Base-by-base conservation (phyloP, 2,329 filamentous ascomycete species). In the Fusarium humuli region DNA sequence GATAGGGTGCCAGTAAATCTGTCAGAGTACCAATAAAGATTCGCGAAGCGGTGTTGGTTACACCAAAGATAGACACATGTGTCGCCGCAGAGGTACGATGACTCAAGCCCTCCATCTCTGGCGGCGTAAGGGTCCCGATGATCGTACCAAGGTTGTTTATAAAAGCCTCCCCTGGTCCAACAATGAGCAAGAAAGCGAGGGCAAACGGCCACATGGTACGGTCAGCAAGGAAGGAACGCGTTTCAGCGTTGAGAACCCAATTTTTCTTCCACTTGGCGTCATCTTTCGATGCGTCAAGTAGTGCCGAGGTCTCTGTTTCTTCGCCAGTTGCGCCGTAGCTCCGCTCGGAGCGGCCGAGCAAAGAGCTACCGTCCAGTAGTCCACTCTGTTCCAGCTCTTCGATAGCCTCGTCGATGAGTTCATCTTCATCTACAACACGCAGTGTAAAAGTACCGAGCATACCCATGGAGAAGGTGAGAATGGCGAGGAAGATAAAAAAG, bases 111-210 rank as follows among this genome's bases (percentile, higher is more conserved):
- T 82, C 78, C 20, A 85, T 77, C 9, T 82, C 79, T 20, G 88
- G 90, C 16, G 87, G 87, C 46, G 92, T 93, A 6, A 98, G 84
- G 0, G 95, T 97, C 72, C 92, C 91, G 73, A 98, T 94, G 66
- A 99, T 91, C 25, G 94, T 98, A 37, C 96, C 96, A 12, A 99
- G 84, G 75, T 98, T 99, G 82, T 98, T 99, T 81, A 98, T 94
- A 79, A 98, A 99, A 13, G 95, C 93, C 81, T 99, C 96, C n/a
- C 94, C 95, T 0, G 96, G 95, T 0, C 96, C 96, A 57, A 94
- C 93, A 73, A 97, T 93, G 68, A 98, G 87, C 80, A 98, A 93
- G 81, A 99, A 98, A 22, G 94, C 94, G 1, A 91, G 83, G 0
- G 95, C 94, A 72, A 99, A 91, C 77, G 90, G 92, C 95, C 95